Evolutionary conservation across 352 stramenopile species (phyloP), one percentile per base, ranked within the genome.

Genomic region (Blastocystis sp.): DNA sequence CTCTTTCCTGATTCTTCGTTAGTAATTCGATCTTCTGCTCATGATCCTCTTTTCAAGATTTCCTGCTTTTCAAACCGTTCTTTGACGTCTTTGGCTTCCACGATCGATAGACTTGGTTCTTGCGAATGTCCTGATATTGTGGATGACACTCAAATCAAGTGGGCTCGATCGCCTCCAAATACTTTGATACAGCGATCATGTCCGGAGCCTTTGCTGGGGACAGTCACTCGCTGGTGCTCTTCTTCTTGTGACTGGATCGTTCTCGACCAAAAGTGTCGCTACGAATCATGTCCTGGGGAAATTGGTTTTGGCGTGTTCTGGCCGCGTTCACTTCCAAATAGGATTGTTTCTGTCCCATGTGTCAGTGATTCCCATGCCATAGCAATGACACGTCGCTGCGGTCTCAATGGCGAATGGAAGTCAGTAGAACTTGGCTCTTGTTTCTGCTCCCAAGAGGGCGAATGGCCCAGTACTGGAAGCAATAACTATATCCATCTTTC

Each of bases 221-320:
- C 70, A 4, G 45, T 80, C 26, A 63, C 50, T 15, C 50, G 34
- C 55, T 80, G 70, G 70, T 80, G 70, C 55, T 66, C 70, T 26
- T 26, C 70, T 0, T 47, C 37, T 26, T 80, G 70, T 41, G 18
- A 8, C 26, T 80, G 70, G 70, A 26, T 50, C 5, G 3, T 34
- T 5, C 9, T 80, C 23, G 41, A 34, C 13, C 45, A 47, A 15
- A 29, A 23, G 3, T 80, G 70, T 41, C 13, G 43, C 9, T 26
- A 47, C 37, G 41, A 41, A n/a, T 47, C 26, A 15, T 80, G 70
- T 63, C 70, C 70, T 3, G 41, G n/a, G 23, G 41, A 80, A 34
- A 3, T 80, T 6, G 70, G 37, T 5, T 41, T 61, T 15, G 50
- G 50, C 23, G 70, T 80, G n/a, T 15, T 63, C 7, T 80, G 70